Evolutionary conservation across 257 asterid species (phyloP).

Genomic region (Ilex asprella): DNA sequence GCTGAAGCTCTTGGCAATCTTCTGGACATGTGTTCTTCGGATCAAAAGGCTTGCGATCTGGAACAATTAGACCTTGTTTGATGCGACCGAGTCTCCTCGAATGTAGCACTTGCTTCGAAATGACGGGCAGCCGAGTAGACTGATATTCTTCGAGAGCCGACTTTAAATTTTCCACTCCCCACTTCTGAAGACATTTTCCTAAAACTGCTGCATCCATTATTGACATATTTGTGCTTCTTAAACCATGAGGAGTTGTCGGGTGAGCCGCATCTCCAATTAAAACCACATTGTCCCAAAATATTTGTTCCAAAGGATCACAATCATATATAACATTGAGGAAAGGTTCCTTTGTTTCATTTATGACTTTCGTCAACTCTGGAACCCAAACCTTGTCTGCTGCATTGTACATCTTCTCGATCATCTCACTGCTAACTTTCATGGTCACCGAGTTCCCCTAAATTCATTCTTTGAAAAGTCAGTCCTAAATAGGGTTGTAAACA

Average conservation of each 20-base stretch:
- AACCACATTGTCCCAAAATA: conserved; percentile 66
- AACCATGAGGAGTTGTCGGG: conserved; percentile 84
- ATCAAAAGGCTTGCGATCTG: conserved; percentile 40
- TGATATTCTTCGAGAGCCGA: conserved; percentile 61
- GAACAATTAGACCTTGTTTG: conserved; percentile 47
- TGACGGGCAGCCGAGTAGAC: conserved; percentile 50
- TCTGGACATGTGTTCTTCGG: conserved; percentile 34
- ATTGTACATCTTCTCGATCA: conserved; percentile 47
- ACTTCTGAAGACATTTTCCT: conserved; percentile 67
- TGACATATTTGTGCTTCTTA: conserved; percentile 96
- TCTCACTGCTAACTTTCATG: conserved; percentile 45
- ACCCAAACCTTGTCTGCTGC: conserved; percentile 61
- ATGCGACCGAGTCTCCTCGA: conserved; percentile 63
- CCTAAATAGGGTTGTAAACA: too few species aligned
- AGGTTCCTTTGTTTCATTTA: conserved; percentile 56
- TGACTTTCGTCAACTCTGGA: conserved; percentile 51
- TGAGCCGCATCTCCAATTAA: conserved; percentile 93
- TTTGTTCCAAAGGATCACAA: conserved; percentile 47
- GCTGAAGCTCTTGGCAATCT: conserved; percentile 46
- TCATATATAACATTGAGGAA: conserved; percentile 73
- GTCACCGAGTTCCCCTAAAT: conserved; percentile 67
- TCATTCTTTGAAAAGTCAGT: not conserved
- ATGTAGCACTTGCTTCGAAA: conserved; percentile 49
- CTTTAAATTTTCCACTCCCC: conserved; percentile 39
- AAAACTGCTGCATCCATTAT: conserved; percentile 72